Percentiles rank a stretch among this genome's conserved stretches.
phyloP scores from a whole-genome alignment of 768 basidiomycete genomes.

The Termitomyces sp. region DNA sequence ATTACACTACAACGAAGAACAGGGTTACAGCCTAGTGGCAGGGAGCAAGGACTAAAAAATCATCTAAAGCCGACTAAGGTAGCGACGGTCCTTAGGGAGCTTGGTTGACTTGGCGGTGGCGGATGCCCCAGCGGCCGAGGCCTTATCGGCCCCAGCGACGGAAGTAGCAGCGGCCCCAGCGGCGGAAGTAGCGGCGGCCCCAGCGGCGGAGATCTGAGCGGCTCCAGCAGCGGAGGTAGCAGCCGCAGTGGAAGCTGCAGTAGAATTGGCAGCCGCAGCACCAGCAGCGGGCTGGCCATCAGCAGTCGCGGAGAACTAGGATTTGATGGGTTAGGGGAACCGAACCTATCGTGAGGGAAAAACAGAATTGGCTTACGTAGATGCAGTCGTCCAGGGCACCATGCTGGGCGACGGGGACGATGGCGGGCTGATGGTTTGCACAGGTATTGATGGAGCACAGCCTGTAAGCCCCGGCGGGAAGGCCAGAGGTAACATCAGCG shows the following conservation, averaged over 20 bases:
- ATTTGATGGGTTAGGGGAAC: constrained; percentile 9
- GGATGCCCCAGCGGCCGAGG: constrained; percentile 7
- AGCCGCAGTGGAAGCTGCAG: constrained; percentile 10
- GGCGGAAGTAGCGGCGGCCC: constrained; percentile 3
- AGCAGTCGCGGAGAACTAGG: constrained; percentile 33
- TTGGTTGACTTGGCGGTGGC: not conserved
- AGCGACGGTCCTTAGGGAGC: constrained; percentile 12
- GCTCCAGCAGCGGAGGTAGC: constrained; percentile 1
- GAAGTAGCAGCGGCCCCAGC: constrained; percentile 8
- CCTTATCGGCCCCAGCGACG: constrained; percentile 14
- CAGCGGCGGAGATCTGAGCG: constrained; percentile 9
- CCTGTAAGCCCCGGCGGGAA: constrained; percentile 59
- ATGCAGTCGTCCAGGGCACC: constrained; percentile 58
- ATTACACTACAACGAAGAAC: constrained; percentile 1
- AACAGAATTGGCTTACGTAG: constrained; percentile 38
- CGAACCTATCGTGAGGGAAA: constrained; percentile 1
- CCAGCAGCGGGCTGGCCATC: constrained; percentile 17
- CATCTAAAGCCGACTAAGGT: constrained; percentile 9
- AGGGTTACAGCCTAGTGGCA: not conserved
- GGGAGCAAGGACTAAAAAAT: not conserved
- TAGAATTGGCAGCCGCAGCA: constrained; percentile 12
- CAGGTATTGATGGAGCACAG: constrained; percentile 56
- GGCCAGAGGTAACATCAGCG: constrained; percentile 50
- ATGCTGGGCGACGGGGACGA: constrained; percentile 61
- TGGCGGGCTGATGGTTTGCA: constrained; percentile 57